Base-by-base conservation (phyloP, 805 yeast species). In the Suhomyces tanzawaensis region DNA sequence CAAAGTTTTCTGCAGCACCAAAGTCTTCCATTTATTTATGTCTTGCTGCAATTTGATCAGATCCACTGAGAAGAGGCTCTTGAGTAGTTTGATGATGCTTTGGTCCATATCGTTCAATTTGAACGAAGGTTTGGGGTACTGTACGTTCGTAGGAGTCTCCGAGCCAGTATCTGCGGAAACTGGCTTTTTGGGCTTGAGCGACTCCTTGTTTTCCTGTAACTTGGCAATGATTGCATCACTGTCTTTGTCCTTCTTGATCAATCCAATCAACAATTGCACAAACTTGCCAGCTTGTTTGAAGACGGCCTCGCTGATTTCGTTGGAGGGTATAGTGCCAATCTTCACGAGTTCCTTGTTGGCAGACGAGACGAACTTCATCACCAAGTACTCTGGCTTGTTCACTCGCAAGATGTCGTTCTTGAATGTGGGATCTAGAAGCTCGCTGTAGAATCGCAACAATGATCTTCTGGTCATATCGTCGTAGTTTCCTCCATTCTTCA, bases 391-490 rank as follows among this genome's bases (percentile, higher is more conserved):
- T 4, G 70, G 64, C 22, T 63, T 55, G 41, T 57, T 58, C 29
- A 57, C 59, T 2, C 58, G 47, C 19, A 44, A 41, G 19, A 66
- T 48, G 21, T 66, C 71, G 7, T 45, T 46, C 24, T 62, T 65
- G 47, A 64, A 62, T 19, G 48, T 58, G 3, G 82, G 78, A 35
- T 72, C 74, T 25, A 81, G 60, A 19, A 79, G 48, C 31, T 79
- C 82, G 39, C 79, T 80, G 55, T 84, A 83, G 40, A 82, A 71
- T 18, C 85, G 74, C 18, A 84, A 57, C 32, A 82, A 66, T 35
- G 81, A 72, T 24, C 84, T 63, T 43, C 85, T 66, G 9, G 82
- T 71, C 39, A 72, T 59, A 4, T 73, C 78, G 36, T 75, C 78
- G 28, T 64, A 51, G 7, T 56, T 41, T 12, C 52, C 58, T 26